Evolutionary conservation across 2,329 filamentous ascomycete species (phyloP).

Genomic region (Cladophialophora carrionii): DNA sequence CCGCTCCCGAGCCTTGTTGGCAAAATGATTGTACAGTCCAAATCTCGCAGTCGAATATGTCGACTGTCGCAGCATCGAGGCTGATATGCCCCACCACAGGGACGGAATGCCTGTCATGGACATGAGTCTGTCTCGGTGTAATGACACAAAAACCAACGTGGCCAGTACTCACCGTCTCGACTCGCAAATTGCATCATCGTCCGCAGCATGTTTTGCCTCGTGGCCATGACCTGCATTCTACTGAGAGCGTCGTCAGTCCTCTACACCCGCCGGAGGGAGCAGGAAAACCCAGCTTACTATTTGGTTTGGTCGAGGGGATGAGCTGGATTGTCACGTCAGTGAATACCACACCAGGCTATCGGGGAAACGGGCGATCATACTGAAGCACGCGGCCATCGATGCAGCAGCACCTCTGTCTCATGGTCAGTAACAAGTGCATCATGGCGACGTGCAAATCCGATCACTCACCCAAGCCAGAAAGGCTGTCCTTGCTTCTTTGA

Average conservation of each 20-base stretch:
- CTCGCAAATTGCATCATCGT: conserved; percentile 28
- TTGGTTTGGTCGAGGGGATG: conserved; percentile 33
- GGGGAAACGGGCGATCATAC: conserved; percentile 9
- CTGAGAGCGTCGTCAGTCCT: conserved; percentile 10
- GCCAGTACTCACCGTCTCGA: conserved; percentile 23
- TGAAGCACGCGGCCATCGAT: conserved; percentile 32
- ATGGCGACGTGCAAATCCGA: neutral
- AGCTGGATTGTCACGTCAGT: conserved; percentile 20
- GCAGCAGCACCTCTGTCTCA: conserved; percentile 27
- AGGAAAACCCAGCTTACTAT: conserved; percentile 21
- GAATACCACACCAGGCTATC: neutral
- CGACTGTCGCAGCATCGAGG: conserved; percentile 33
- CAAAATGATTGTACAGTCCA: conserved; percentile 31
- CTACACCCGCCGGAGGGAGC: neutral
- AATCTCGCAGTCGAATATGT: conserved; percentile 33
- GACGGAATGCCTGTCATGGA: conserved; percentile 22
- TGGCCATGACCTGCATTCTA: conserved; percentile 31
- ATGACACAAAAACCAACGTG: neutral
- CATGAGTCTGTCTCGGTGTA: conserved; percentile 6
- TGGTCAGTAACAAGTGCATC: conserved; percentile 9
- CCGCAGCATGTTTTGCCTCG: conserved; percentile 30
- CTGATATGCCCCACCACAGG: conserved; percentile 31
- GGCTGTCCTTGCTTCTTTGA: conserved; percentile 29
- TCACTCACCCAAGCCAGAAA: conserved; percentile 31
- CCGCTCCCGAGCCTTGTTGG: conserved; percentile 18